Evolutionary conservation across 352 stramenopile genomes (phyloP), one percentile per base, ranked within the genome.

Genomic region (Phytophthora constricta): DNA sequence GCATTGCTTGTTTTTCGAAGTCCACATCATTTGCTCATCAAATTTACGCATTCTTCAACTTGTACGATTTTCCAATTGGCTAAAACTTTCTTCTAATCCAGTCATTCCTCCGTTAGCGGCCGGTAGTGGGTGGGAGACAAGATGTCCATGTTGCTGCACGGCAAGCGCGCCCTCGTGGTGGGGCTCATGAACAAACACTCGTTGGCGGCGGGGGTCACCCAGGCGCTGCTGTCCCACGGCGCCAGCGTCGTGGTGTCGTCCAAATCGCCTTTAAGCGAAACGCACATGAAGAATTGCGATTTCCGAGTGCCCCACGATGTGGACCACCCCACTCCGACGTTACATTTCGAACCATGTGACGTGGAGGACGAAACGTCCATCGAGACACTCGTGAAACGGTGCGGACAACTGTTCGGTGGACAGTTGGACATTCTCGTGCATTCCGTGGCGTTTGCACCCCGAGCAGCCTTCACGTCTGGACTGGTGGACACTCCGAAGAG

Each of bases 181-280:
- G 92, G 92, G 23, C 77, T 97, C 17, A 87, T 95, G 51, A 98
- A 97, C 75, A 91, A 95, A 54, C 79, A 96, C 61, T 97, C 91
- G 39, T 75, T 98, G 22, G 92, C 91, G 8, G 87, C 87, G 39
- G 71, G 73, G 28, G 78, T 92, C 60, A 85, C 90, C 5, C 79
- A 90, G 46, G 68, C 84, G 8, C 78, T 97, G 53, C 74, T 96
- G 5, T 71, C 60, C 4, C 61, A 91, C 17, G 82, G 83, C 22
- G 84, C 86, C 23, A 85, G 82, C 54, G 84, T 96, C 22, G 76
- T 97, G 28, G 81, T 97, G 47, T 78, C 89, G 4, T 97, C 91
- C 13, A 82, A 78, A 53, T 65, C 47, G 13, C 68, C 74, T 51
- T 67, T 93, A 16, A 76, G 72, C 10, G 63, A 75, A 31, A 80